A percentile compares a stretch with the other conserved stretches of the same genome.
Conservation (phyloP, 75 land plant genomes). For the Chamaecyparis obtusa region DNA sequence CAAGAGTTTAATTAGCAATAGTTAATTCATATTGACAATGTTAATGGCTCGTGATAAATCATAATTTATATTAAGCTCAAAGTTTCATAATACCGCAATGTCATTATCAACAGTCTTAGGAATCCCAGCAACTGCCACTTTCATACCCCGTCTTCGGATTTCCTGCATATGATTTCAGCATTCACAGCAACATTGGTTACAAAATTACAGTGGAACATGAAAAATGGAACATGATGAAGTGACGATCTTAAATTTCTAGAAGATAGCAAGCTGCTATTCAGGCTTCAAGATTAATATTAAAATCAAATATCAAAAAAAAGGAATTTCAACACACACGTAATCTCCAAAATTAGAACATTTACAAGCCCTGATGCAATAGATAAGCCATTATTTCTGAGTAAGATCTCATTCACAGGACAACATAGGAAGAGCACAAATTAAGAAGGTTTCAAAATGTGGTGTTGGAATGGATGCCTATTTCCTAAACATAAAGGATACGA, state of each 20-base stretch:
- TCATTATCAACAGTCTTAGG: conserved; percentile 71
- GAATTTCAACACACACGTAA: background rate
- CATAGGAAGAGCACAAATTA: background rate
- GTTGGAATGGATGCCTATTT: background rate
- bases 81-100: conserved; percentile 30
- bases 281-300: background rate
- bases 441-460: background rate
- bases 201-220: background rate
- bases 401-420: background rate
- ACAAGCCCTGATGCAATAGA: background rate
- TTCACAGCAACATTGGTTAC: background rate
- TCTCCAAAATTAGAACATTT: background rate
- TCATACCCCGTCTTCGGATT: conserved; percentile 49
- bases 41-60: background rate
- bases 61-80: background rate
- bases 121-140: conserved; percentile 56
- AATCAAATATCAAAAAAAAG: background rate
- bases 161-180: conserved; percentile 26
- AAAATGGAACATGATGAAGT: background rate
- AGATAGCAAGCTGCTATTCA: background rate
- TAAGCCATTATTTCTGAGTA: background rate
- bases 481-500: background rate
- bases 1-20: background rate
- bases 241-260: background rate
- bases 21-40: background rate